phyloP scores from a whole-genome alignment of 257 asterid species.

The Lycium ferocissimum region DNA sequence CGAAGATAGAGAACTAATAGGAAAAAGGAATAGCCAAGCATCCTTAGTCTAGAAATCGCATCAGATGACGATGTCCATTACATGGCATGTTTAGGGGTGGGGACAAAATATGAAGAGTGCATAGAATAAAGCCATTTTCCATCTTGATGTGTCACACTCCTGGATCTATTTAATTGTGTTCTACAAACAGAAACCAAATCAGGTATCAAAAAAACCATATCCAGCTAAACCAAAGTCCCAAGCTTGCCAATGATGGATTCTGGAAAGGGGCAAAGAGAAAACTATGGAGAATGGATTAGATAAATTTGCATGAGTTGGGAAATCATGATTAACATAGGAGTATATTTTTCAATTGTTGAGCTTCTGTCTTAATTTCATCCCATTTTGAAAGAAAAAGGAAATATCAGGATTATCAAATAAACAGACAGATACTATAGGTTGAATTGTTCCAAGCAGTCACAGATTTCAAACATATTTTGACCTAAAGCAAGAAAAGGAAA shows the following conservation, averaged over 20 bases:
- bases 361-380: background rate
- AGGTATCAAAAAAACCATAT: background rate
- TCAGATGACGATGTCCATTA: background rate
- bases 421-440: slow-evolving; percentile 7
- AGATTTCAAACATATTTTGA: background rate
- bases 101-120: background rate
- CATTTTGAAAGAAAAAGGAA: background rate
- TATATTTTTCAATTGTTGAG: background rate
- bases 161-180: background rate
- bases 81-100: background rate
- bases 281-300: background rate
- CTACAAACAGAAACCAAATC: slow-evolving; percentile 8
- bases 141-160: background rate
- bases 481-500: background rate
- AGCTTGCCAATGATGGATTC: background rate
- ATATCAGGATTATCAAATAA: background rate
- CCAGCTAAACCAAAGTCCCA: background rate
- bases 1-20: background rate
- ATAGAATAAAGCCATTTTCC: background rate
- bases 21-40: background rate
- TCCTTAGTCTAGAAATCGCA: background rate
- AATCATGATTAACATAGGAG: background rate
- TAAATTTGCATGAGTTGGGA: background rate
- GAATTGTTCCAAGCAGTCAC: background rate
- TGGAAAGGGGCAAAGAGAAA: background rate